Evolutionary conservation across 139 green algal genomes (phyloP), one percentile per base, ranked within the genome.

Genomic region (Tetradesmus lagerheimii): DNA sequence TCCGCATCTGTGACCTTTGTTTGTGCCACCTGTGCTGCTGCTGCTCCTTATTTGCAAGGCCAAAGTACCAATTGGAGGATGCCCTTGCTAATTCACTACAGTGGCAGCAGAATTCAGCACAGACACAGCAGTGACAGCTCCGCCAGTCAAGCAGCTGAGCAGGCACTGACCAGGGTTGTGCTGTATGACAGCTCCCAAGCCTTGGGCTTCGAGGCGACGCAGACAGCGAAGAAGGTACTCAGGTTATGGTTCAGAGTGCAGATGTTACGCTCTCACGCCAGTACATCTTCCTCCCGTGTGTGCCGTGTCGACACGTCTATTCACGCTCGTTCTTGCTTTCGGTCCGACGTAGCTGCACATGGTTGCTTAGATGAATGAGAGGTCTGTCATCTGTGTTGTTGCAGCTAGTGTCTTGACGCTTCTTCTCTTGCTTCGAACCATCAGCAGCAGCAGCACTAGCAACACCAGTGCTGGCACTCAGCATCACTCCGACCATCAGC

Each of bases 41-140:
- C n/a, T 86, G n/a, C 15, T 45, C 2, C 31, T 71, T 71, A 2
- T 27, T 23, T 76, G 80, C 80, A n/a, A 85, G 80, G 80, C 6
- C 80, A 29, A 64, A 86, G 45, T 34, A 50, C 27, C 0, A n/a
- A 20, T 31, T 86, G n/a, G 80, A 86, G 25, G 80, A 86, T 43
- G 80, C 80, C 18, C 50, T 86, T 25, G 25, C 8, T 4, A 47
- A 86, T 76, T 11, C 45, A 5, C 50, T 74, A n/a, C 80, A 76
- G 80, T 41, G 80, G 27, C 47, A 86, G 43, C 80, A 47, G 29
- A 34, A 29, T 41, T 8, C 71, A 79, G 71, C 71, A 79, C 71
- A 79, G n/a, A 11, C 71, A 79, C 71, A 79, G 71, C 71, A 41
- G 2, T 79, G 31, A 38, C 29, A 39, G 29, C 31, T 41, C 5